Evolutionary conservation across 129 eudicot genomes (phyloP).

Genomic region (Arctium lappa): DNA sequence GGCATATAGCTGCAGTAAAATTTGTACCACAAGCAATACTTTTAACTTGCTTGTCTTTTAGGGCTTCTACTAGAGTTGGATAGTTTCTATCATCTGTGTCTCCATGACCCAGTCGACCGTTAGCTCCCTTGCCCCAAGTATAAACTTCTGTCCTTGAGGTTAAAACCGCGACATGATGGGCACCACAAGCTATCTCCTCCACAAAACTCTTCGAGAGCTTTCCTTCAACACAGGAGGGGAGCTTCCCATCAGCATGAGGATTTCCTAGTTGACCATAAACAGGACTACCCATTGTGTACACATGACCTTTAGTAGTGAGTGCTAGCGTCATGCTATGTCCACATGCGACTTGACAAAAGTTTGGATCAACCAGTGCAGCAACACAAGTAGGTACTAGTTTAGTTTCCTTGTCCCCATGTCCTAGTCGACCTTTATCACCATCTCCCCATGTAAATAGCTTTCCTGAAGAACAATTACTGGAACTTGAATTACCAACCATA

Average conservation of each 20-base stretch:
- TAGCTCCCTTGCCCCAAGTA: slow-evolving; percentile 94
- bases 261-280: slow-evolving; percentile 65
- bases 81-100: slow-evolving; percentile 60
- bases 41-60: slow-evolving; percentile 83
- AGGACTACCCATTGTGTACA: slow-evolving; percentile 84
- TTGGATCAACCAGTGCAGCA: slow-evolving; percentile 47
- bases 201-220: slow-evolving; percentile 48
- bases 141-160: slow-evolving; percentile 85
- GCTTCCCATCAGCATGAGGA: slow-evolving; percentile 53
- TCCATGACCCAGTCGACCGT: slow-evolving; percentile 94
- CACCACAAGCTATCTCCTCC: slow-evolving; percentile 88
- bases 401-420: slow-evolving; percentile 71
- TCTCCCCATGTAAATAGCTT: slow-evolving; percentile 94
- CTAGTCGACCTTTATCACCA: slow-evolving; percentile 83
- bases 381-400: slow-evolving; percentile 62
- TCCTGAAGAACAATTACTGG: slow-evolving; percentile 47
- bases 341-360: slow-evolving; percentile 72
- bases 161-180: slow-evolving; percentile 84
- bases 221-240: slow-evolving; percentile 62
- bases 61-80: slow-evolving; percentile 71
- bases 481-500: slow-evolving; percentile 30
- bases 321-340: slow-evolving; percentile 70
- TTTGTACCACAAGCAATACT: slow-evolving; percentile 87
- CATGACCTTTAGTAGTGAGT: slow-evolving; percentile 59
- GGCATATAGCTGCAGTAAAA: slow-evolving; percentile 85